Evolutionary conservation across 306 rosid species (phyloP).

Genomic region (Castanea sativa): DNA sequence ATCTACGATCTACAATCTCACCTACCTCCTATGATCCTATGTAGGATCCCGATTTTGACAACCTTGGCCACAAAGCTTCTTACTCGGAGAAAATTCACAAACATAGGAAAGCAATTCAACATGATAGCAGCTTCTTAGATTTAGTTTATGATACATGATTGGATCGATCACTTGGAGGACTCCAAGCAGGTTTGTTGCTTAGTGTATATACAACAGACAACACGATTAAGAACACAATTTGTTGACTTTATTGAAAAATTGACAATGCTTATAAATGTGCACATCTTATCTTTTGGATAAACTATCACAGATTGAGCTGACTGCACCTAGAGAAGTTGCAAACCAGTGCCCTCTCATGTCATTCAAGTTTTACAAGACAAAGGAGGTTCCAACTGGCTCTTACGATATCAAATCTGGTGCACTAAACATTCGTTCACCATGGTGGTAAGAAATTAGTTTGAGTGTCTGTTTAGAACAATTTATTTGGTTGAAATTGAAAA

Average conservation of each 20-base stretch:
- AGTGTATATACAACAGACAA: neutral
- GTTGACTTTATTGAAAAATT: neutral
- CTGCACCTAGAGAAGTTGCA: conserved; percentile 46
- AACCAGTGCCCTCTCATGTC: conserved; percentile 49
- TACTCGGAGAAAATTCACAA: conserved; percentile 35
- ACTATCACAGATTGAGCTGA: conserved; percentile 34
- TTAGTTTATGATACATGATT: conserved; percentile 69
- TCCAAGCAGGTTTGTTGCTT: conserved; percentile 34
- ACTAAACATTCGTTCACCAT: conserved; percentile 45
- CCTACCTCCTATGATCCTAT: too few relatives aligned
- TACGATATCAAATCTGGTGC: conserved; percentile 39
- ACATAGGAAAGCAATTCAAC: conserved; percentile 61
- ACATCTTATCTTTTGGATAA: neutral
- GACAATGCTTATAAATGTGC: neutral
- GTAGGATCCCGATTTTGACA: too few relatives aligned
- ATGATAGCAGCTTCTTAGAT: conserved; percentile 68
- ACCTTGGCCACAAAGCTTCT: conserved; percentile 47
- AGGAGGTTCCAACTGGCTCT: conserved; percentile 45
- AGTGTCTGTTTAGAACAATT: too few relatives aligned
- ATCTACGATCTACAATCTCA: too few relatives aligned
- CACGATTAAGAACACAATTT: neutral
- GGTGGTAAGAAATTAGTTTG: conserved; percentile 44
- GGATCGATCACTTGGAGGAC: conserved; percentile 61
- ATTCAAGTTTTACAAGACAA: conserved; percentile 51
- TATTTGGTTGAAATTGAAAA: too few relatives aligned